These are phyloP conservation scores for Penicillium roqueforti DNA, from an alignment of 495 filamentous ascomycete genomes.

Conservation along the genomic window DNA sequence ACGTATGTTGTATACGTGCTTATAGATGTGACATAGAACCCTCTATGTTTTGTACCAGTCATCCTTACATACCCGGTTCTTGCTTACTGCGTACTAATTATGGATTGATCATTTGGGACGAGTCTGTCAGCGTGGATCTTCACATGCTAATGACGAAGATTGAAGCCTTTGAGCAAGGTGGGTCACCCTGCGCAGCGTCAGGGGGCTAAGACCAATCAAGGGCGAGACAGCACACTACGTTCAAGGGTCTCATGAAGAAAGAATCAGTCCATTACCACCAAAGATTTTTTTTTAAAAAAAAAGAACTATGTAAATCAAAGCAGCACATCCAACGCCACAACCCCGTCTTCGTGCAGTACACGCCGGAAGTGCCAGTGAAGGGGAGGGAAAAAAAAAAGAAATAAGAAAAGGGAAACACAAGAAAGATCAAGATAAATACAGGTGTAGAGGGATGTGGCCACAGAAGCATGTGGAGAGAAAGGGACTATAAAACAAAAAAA, in stretches of 20 bases:
- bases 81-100: not conserved
- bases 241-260: not conserved
- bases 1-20: too few species aligned
- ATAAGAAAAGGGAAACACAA: not conserved
- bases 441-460: slow-evolving; percentile 2
- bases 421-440: slow-evolving; percentile 16
- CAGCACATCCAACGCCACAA: slow-evolving; percentile 16
- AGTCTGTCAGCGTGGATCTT: not conserved
- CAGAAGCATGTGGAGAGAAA: slow-evolving; percentile 6
- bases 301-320: slow-evolving; percentile 1
- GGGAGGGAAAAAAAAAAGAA: slow-evolving; percentile 3
- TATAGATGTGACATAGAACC: not conserved
- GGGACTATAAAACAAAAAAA: slow-evolving; percentile 17
- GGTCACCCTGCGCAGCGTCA: not conserved
- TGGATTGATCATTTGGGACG: not conserved
- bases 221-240: not conserved
- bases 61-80: not conserved
- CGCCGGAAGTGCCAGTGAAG: slow-evolving; percentile 10
- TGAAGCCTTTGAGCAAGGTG: not conserved
- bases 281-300: not conserved
- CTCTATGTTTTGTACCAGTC: not conserved
- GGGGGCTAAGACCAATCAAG: slow-evolving; percentile 6
- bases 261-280: slow-evolving; percentile 1
- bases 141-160: not conserved
- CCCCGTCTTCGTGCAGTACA: slow-evolving; percentile 9